Percentiles rank a stretch among this genome's conserved stretches.
Evolutionary conservation across 306 rosid genomes (phyloP).

Genomic region (Ammopiptanthus mongolicus): DNA sequence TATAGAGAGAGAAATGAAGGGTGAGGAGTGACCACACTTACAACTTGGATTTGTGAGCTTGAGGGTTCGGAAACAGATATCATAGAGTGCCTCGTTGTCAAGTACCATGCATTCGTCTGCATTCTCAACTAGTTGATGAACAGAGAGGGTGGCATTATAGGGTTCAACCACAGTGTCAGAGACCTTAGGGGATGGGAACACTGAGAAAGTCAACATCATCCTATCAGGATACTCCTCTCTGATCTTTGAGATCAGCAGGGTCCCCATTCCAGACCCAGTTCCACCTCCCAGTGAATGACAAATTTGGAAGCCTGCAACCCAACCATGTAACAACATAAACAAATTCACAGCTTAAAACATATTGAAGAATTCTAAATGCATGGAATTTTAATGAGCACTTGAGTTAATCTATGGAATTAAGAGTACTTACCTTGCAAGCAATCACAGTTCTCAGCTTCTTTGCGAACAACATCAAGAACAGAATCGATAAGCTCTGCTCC

Average conservation of each 20-base stretch:
- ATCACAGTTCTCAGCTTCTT: constrained; percentile 78
- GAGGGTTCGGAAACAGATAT: constrained; percentile 74
- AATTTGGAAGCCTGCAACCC: constrained; percentile 57
- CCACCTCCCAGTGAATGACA: constrained; percentile 81
- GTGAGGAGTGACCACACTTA: constrained; percentile 22
- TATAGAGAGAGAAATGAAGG: background rate
- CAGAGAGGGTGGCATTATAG: constrained; percentile 77
- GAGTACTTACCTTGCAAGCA: constrained; percentile 59
- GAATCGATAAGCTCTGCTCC: constrained; percentile 72
- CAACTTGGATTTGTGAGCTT: constrained; percentile 90
- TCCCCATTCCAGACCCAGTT: constrained; percentile 84
- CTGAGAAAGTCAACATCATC: constrained; percentile 83
- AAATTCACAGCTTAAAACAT: background rate
- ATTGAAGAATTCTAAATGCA: background rate
- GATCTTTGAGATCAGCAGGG: constrained; percentile 70
- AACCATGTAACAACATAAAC: background rate
- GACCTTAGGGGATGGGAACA: constrained; percentile 76
- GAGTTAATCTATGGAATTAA: background rate
- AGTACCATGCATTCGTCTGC: constrained; percentile 86
- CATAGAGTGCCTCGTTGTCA: constrained; percentile 81
- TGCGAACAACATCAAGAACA: constrained; percentile 80
- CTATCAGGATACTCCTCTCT: constrained; percentile 81
- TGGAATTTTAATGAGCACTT: background rate
- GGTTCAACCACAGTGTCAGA: constrained; percentile 84
- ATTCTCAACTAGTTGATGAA: constrained; percentile 72